Evolutionary conservation across 805 yeast genomes (phyloP).

Genomic region (Candida loeiensis): DNA sequence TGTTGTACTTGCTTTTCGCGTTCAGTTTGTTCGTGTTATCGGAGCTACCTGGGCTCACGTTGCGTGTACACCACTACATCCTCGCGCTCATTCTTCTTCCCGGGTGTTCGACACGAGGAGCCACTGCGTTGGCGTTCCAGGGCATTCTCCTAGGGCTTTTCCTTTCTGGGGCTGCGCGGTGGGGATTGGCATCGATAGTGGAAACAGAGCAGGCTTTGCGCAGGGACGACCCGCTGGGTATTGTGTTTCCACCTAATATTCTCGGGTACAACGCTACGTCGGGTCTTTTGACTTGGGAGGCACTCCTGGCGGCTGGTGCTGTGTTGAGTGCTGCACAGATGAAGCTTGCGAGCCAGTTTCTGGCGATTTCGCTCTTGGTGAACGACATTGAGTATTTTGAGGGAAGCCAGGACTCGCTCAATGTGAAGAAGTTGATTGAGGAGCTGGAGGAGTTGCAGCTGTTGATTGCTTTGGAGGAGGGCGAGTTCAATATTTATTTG

Average conservation of each 20-base stretch:
- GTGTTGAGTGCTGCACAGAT: constrained; percentile 14
- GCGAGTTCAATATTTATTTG: constrained; percentile 44
- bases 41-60: constrained; percentile 59
- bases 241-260: constrained; percentile 49
- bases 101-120: constrained; percentile 75
- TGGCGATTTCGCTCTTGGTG: constrained; percentile 61
- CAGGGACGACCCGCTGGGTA: constrained; percentile 71
- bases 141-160: constrained; percentile 80
- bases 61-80: constrained; percentile 77
- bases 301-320: constrained; percentile 3
- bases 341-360: constrained; percentile 23
- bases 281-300: constrained; percentile 38
- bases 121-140: constrained; percentile 70
- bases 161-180: constrained; percentile 79
- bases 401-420: constrained; percentile 45
- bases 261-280: constrained; percentile 26
- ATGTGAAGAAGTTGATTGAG: constrained; percentile 22
- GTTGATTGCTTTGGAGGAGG: constrained; percentile 29
- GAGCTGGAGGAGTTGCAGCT: constrained; percentile 20
- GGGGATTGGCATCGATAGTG: constrained; percentile 91
- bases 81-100: constrained; percentile 75
- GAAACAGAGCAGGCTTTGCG: constrained; percentile 67
- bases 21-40: constrained; percentile 44
- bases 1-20: constrained; percentile 48
- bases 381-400: constrained; percentile 78